Conservation (phyloP, 768 basidiomycete genomes). For the Trametes meyenii region DNA sequence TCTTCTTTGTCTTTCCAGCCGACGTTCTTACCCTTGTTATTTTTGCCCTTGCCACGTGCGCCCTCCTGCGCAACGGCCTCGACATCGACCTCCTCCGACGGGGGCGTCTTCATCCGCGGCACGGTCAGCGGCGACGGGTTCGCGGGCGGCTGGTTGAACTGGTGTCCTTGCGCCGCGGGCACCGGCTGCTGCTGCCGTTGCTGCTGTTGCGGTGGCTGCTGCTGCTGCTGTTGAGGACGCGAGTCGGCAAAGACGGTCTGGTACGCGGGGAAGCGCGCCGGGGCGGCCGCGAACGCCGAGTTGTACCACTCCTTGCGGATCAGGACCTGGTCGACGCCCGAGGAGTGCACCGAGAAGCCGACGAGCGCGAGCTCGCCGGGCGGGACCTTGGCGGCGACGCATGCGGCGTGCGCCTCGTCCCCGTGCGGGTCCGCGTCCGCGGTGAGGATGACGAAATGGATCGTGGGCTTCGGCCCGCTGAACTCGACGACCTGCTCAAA, state of each 20-base stretch:
- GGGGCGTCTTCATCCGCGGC: conserved; percentile 63
- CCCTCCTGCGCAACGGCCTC: conserved; percentile 64
- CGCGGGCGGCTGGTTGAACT: conserved; percentile 24
- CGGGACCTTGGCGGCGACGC: conserved; percentile 76
- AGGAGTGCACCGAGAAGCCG: conserved; percentile 86
- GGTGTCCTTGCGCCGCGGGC: not conserved
- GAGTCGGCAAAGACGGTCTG: conserved; percentile 28
- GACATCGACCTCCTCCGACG: conserved; percentile 73
- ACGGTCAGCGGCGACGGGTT: conserved; percentile 24
- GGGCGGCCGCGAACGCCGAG: conserved; percentile 55
- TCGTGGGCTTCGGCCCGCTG: conserved; percentile 79
- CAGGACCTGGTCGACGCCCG: conserved; percentile 87
- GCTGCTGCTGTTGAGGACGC: conserved; percentile 17
- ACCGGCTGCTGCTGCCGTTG: conserved; percentile 21
- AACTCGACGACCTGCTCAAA: conserved; percentile 87
- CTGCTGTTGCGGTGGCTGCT: conserved; percentile 17
- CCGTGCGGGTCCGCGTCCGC: conserved; percentile 83
- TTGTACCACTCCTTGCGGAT: conserved; percentile 88
- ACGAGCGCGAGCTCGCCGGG: conserved; percentile 80
- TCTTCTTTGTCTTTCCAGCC: conserved; percentile 60
- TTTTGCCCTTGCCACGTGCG: conserved; percentile 56
- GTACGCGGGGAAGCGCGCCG: conserved; percentile 65
- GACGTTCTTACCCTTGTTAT: conserved; percentile 56
- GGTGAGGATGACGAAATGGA: conserved; percentile 87
- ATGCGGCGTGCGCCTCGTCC: conserved; percentile 82